Base-by-base conservation (phyloP, 1,284 basidiomycete species). In the Neonothopanus nambi region DNA sequence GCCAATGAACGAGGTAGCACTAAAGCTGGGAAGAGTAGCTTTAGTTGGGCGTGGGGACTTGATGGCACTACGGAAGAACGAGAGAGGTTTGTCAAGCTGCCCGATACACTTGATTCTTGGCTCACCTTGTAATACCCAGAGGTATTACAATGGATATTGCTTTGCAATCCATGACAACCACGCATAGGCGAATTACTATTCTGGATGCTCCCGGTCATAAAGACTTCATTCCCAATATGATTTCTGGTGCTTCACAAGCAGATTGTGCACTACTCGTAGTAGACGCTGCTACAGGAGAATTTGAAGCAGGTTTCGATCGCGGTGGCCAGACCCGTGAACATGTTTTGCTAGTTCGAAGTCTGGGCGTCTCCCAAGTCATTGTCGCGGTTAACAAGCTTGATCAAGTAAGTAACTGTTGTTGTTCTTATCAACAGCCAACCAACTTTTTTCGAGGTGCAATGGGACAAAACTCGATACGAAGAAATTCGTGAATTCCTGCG, bases 191-290 rank as follows among this genome's bases (percentile, higher is more conserved):
- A 54, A 88, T 98, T 59, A 98, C 95, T 1, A 83, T 99, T 18
- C 83, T 99, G 23, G 96, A 99, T 63, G 96, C 97, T 0, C 96
- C 96, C 0, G 96, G 96, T 0, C 96, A 99, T 71, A 91, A 88
- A 59, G 97, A 99, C 65, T 99, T 99, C 63, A 91, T 99, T 53
- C 96, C 97, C 0, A 98, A 98, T 66, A 99, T 99, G 97, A 99
- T 99, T 55, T 96, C 93, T 0, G 96, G 96, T 1, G 96, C 96
- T 2, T 88, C 95, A 0, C 96, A 98, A 71, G 97, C 97, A 0
- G 96, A 99, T 63, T 94, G 93, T 35, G 95, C 96, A 1, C 72
- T 99, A 4, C 81, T 99, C n/a, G 96, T 99, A 5, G 85, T 99
- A 18, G 97, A 98, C 68, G 89, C 95, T 6, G 79, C 87, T 3